These are phyloP conservation scores for Endoconidiophora laricicola DNA, from an alignment of 2,329 filamentous ascomycete species.

Conservation along the genomic window DNA sequence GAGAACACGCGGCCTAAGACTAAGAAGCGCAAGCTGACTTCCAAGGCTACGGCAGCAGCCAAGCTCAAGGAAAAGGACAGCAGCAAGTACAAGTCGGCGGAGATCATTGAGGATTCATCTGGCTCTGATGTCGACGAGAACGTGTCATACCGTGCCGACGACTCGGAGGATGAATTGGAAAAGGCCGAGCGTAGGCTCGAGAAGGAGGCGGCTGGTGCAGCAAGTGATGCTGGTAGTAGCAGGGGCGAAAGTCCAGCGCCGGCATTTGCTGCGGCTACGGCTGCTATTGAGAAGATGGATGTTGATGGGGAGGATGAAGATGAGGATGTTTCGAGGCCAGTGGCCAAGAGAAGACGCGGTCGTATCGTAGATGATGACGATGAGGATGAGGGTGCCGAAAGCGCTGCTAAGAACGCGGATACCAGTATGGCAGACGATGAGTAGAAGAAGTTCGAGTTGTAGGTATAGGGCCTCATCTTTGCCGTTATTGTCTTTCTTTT, in stretches of 20 bases:
- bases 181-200: slow-evolving; percentile 18
- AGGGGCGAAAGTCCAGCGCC: slow-evolving; percentile 2
- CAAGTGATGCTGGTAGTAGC: not conserved
- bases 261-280: not conserved
- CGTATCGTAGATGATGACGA: slow-evolving; percentile 34
- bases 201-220: slow-evolving; percentile 12
- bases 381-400: slow-evolving; percentile 31
- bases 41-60: slow-evolving; percentile 18
- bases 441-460: not conserved
- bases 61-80: slow-evolving; percentile 24
- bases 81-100: slow-evolving; percentile 68
- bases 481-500: not conserved
- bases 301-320: slow-evolving; percentile 32
- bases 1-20: slow-evolving; percentile 31
- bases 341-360: slow-evolving; percentile 25
- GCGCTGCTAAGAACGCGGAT: slow-evolving; percentile 13
- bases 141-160: slow-evolving; percentile 9
- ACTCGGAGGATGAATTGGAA: slow-evolving; percentile 20
- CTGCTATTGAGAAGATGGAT: slow-evolving; percentile 31
- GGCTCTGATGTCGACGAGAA: slow-evolving; percentile 22
- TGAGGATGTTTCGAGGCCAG: slow-evolving; percentile 31
- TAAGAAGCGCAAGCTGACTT: slow-evolving; percentile 44
- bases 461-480: not conserved
- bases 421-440: slow-evolving; percentile 10
- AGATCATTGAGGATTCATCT: slow-evolving; percentile 46